These are phyloP conservation scores for Penicillium brevicompactum DNA, from an alignment of 2,329 filamentous ascomycete genomes.

Conservation along the genomic window DNA sequence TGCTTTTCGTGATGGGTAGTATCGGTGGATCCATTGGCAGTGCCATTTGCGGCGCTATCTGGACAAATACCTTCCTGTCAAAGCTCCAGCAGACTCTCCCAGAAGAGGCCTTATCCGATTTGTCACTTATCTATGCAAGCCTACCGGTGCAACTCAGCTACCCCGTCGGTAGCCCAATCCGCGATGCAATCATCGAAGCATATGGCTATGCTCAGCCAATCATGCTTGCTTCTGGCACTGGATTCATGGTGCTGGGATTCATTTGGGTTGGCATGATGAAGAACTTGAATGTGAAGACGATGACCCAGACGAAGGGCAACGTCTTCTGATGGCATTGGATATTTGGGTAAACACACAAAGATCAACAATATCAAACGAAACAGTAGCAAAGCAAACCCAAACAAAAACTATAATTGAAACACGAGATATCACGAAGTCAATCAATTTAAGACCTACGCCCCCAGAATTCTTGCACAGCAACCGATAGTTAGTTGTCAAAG, in stretches of 20 bases:
- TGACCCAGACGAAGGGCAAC: conserved; percentile 52
- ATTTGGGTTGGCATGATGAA: conserved; percentile 49
- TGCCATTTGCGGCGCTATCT: conserved; percentile 61
- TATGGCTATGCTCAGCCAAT: conserved; percentile 58
- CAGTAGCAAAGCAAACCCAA: too few relatives aligned
- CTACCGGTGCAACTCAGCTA: conserved; percentile 46
- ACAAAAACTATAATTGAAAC: too few relatives aligned
- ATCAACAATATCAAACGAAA: too few relatives aligned
- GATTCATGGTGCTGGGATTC: conserved; percentile 46
- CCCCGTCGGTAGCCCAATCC: conserved; percentile 49
- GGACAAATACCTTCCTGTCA: conserved; percentile 57
- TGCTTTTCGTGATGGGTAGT: conserved; percentile 57
- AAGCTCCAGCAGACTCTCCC: conserved; percentile 51
- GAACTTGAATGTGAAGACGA: conserved; percentile 53
- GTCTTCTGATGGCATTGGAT: neutral
- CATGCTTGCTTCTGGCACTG: conserved; percentile 55
- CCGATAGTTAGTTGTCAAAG: too few relatives aligned
- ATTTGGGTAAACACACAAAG: neutral
- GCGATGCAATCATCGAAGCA: conserved; percentile 60
- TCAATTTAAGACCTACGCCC: too few relatives aligned
- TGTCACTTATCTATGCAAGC: conserved; percentile 49
- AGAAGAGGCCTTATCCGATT: conserved; percentile 20
- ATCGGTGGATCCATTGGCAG: conserved; percentile 57
- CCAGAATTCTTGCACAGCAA: too few relatives aligned
- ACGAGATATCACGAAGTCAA: too few relatives aligned